A percentile compares a stretch with the other conserved stretches of the same genome.
phyloP scores from a whole-genome alignment of 2,329 filamentous ascomycete genomes.

The Alternaria sp. region DNA sequence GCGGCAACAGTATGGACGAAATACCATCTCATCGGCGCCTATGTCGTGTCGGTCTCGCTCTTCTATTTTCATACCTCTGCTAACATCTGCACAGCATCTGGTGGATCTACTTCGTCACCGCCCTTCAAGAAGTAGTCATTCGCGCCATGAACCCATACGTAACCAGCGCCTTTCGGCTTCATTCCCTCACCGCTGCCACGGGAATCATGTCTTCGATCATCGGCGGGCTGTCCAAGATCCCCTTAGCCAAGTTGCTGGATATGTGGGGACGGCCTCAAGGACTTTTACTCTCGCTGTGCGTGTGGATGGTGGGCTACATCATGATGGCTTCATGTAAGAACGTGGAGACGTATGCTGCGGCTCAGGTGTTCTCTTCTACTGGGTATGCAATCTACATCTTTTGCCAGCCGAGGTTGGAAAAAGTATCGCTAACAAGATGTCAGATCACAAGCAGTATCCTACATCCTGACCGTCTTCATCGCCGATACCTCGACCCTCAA shows the following conservation, averaged over 20 bases:
- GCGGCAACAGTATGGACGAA: slow-evolving; percentile 48
- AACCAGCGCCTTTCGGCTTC: slow-evolving; percentile 39
- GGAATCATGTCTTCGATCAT: background rate
- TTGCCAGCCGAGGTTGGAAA: background rate
- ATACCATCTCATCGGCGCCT: slow-evolving; percentile 41
- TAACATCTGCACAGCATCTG: slow-evolving; percentile 47
- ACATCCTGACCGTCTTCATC: slow-evolving; percentile 68
- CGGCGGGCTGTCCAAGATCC: background rate
- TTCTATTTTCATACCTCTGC: background rate
- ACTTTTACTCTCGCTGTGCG: slow-evolving; percentile 33
- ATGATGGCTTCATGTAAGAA: slow-evolving; percentile 69
- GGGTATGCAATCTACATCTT: slow-evolving; percentile 48
- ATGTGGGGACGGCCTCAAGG: slow-evolving; percentile 48
- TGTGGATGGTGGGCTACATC: slow-evolving; percentile 55
- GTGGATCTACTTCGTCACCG: slow-evolving; percentile 56
- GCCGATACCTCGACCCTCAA: slow-evolving; percentile 69
- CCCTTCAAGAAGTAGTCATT: slow-evolving; percentile 51
- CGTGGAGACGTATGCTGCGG: slow-evolving; percentile 66
- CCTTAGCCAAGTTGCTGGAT: background rate
- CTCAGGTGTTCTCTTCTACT: slow-evolving; percentile 69
- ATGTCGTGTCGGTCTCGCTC: slow-evolving; percentile 37
- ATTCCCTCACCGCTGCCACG: slow-evolving; percentile 42
- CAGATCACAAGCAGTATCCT: slow-evolving; percentile 37
- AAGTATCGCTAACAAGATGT: background rate
- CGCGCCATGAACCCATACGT: slow-evolving; percentile 49